Conservation (phyloP, 495 filamentous ascomycete genomes). For the Podospora didyma region DNA sequence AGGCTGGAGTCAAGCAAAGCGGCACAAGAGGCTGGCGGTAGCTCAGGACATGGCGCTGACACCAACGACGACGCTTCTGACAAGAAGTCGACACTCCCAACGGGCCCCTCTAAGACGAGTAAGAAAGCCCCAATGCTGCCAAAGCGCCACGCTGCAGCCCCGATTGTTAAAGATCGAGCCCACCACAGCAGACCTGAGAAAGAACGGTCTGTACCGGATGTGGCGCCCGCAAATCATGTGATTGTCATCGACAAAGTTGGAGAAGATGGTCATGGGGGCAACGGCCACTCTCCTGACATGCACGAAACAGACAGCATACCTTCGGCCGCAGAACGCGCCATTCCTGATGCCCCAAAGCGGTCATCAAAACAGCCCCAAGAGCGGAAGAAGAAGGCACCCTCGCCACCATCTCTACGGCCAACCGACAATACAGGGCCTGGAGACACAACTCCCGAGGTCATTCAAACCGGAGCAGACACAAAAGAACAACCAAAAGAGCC, state of each 20-base stretch:
- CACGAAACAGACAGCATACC: not conserved
- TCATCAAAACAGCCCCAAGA: not conserved
- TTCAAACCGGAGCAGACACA: not conserved
- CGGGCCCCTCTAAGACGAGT: not conserved
- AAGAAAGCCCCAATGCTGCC: not conserved
- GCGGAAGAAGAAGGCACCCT: not conserved
- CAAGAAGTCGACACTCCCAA: not conserved
- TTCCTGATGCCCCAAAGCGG: not conserved
- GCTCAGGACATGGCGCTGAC: not conserved
- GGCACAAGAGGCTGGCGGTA: not conserved
- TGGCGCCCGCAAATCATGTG: not conserved
- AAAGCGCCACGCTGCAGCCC: not conserved
- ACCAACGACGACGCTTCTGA: not conserved
- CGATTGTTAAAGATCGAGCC: not conserved
- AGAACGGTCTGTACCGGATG: not conserved
- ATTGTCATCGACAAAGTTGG: constrained; percentile 19
- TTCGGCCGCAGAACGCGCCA: not conserved
- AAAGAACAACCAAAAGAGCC: constrained; percentile 17
- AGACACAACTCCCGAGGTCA: not conserved
- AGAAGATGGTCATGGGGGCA: not conserved
- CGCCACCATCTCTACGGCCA: not conserved
- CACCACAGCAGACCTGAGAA: not conserved
- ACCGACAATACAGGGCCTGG: not conserved
- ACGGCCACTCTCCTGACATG: not conserved
- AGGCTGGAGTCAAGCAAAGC: not conserved